phyloP scores from a whole-genome alignment of 2,329 filamentous ascomycete species.

The Fusarium sp. region DNA sequence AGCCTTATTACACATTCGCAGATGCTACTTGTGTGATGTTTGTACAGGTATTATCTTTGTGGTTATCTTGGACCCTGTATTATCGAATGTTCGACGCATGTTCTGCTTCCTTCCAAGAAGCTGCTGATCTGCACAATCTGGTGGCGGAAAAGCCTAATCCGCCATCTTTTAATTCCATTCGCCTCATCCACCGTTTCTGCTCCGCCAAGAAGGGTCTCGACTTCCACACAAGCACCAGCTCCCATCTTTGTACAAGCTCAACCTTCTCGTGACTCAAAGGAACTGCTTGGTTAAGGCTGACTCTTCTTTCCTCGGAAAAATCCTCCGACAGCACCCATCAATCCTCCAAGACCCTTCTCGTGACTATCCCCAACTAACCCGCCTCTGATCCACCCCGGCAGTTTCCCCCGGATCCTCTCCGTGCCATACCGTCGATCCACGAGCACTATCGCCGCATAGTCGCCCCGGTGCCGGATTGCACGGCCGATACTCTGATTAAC shows the following conservation, averaged over 20 bases:
- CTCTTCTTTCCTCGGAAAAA: conserved; percentile 68
- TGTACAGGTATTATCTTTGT: background rate
- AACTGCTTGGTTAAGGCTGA: conserved; percentile 3
- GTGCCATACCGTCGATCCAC: conserved; percentile 83
- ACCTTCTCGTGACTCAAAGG: conserved; percentile 10
- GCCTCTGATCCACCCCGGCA: conserved; percentile 88
- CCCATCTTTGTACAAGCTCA: conserved; percentile 28
- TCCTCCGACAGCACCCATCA: conserved; percentile 67
- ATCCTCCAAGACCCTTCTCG: conserved; percentile 62
- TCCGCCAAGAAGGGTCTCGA: conserved; percentile 37
- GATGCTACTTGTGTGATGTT: background rate
- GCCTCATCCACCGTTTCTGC: conserved; percentile 18
- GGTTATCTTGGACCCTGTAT: background rate
- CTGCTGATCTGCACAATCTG: conserved; percentile 16
- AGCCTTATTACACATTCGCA: background rate
- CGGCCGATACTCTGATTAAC: conserved; percentile 97
- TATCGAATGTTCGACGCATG: conserved; percentile 42
- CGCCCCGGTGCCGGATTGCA: conserved; percentile 86
- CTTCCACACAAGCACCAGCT: conserved; percentile 18
- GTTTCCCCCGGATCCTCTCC: conserved; percentile 77
- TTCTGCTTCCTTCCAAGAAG: conserved; percentile 26
- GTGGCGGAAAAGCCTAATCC: conserved; percentile 27
- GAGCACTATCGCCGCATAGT: conserved; percentile 92
- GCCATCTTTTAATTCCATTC: conserved; percentile 15
- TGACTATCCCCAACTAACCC: conserved; percentile 68